Conservation (phyloP, 176 grass and related monocot species). For the Luzula sylvatica region DNA sequence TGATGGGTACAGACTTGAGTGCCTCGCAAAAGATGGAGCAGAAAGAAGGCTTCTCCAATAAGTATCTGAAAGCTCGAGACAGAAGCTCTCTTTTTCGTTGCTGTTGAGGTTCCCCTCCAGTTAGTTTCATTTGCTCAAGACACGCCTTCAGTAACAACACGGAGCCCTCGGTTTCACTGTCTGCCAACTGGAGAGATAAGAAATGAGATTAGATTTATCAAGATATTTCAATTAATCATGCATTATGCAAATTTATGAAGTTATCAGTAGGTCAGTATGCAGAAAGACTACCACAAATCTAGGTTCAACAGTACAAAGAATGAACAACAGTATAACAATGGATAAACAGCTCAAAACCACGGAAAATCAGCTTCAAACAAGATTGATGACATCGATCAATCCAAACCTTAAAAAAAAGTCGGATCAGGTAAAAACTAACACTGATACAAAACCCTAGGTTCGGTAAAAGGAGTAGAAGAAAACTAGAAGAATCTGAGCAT, state of each 20-base stretch:
- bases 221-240: too few relatives aligned
- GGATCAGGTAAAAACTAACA: background rate
- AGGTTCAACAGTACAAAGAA: background rate
- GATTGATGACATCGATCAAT: background rate
- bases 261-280: background rate
- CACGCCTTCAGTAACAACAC: conserved; percentile 62
- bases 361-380: background rate
- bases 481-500: background rate
- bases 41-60: conserved; percentile 60
- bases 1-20: conserved; percentile 26
- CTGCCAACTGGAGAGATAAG: conserved; percentile 41
- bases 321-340: too few relatives aligned
- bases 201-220: conserved; percentile 18
- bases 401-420: background rate
- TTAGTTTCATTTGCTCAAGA: conserved; percentile 53
- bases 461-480: background rate
- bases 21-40: conserved; percentile 65
- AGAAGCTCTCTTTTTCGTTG: conserved; percentile 34
- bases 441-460: background rate
- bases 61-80: conserved; percentile 48
- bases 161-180: conserved; percentile 53
- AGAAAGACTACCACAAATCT: background rate
- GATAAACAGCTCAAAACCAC: too few relatives aligned
- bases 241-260: too few relatives aligned
- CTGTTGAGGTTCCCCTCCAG: conserved; percentile 19